These are phyloP conservation scores for Trametes cinnabarina DNA, from an alignment of 768 basidiomycete genomes.

Conservation along the genomic window DNA sequence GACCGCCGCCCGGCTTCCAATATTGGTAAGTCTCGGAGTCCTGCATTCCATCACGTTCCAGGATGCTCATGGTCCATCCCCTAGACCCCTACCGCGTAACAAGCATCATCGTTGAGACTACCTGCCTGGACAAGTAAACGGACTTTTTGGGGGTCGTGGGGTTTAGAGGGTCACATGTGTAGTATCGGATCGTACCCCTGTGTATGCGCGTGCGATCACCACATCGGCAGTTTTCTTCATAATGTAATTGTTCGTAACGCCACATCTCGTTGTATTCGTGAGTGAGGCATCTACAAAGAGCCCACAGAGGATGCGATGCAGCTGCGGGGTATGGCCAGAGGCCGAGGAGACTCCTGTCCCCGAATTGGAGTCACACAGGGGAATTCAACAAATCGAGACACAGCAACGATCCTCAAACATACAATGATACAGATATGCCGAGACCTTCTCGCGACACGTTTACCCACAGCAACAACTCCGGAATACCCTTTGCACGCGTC, in stretches of 20 bases:
- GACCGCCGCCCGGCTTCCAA: conserved; percentile 98
- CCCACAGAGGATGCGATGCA: not conserved
- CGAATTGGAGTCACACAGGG: not conserved
- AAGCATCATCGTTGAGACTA: conserved; percentile 85
- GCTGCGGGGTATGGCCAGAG: not conserved
- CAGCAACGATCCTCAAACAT: not conserved
- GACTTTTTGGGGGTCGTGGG: not conserved
- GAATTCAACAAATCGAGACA: not conserved
- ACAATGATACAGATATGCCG: conserved; percentile 12
- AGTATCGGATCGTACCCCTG: conserved; percentile 12
- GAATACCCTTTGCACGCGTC: not conserved
- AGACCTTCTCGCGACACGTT: conserved; percentile 7
- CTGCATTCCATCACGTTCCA: not conserved
- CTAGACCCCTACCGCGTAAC: conserved; percentile 95
- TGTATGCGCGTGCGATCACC: conserved; percentile 3
- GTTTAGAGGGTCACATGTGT: conserved; percentile 14
- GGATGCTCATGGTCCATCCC: not conserved
- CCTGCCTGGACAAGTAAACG: conserved; percentile 58
- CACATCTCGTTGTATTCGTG: not conserved
- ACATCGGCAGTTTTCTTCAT: conserved; percentile 5
- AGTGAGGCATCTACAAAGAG: not conserved
- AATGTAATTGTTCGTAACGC: conserved; percentile 13
- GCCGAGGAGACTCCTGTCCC: not conserved
- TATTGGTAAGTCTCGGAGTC: conserved; percentile 63
- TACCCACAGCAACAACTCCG: not conserved